Base-by-base conservation (phyloP, 495 filamentous ascomycete genomes). In the Tuber indicum region DNA sequence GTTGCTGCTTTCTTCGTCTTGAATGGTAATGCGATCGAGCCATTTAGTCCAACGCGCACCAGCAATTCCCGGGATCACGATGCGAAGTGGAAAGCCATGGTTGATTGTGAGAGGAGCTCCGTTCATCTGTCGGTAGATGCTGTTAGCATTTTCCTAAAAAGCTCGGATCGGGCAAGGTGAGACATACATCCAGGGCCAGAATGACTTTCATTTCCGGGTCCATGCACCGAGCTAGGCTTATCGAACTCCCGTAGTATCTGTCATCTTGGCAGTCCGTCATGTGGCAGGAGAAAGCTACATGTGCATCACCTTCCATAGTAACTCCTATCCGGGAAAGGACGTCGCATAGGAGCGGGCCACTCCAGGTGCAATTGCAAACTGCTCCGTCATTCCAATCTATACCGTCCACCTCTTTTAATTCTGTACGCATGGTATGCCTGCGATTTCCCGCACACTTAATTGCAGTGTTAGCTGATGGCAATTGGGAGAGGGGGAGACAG, bases 361-460 rank as follows among this genome's bases (percentile, higher is more conserved):
- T 85, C 89, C 89, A 91, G 72, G 79, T 86, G 73, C 88, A 88
- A 75, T 91, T 91, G 87, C 90, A 91, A 17, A 91, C 87, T 1
- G 89, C 90, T 45, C 86, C 89, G 74, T 91, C 89, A 44, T 85
- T 86, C 90, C 90, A 91, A 77, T 91, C 89, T 69, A 91, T 88
- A 0, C 90, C 90, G 72, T 87, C 82, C 42, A 90, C 89, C 81
- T 91, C 89, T 77, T 88, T 88, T 7, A 91, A 80, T 71, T 87
- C 81, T 0, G 88, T 90, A 32, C 89, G 88, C 90, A 91, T 91
- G 36, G 89, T 89, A 76, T 90, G 89, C 3, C 90, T 87, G 9
- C 90, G 84, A 77, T 91, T 91, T 39, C 90, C 90, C 23, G 90
- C 90, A 72, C 90, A 91, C 84, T 90, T 36, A 43, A 42, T 32